A percentile compares a stretch with the other conserved stretches of the same genome.
Conservation (phyloP, 208 protist genomes). For the Crithidia brevicula region DNA sequence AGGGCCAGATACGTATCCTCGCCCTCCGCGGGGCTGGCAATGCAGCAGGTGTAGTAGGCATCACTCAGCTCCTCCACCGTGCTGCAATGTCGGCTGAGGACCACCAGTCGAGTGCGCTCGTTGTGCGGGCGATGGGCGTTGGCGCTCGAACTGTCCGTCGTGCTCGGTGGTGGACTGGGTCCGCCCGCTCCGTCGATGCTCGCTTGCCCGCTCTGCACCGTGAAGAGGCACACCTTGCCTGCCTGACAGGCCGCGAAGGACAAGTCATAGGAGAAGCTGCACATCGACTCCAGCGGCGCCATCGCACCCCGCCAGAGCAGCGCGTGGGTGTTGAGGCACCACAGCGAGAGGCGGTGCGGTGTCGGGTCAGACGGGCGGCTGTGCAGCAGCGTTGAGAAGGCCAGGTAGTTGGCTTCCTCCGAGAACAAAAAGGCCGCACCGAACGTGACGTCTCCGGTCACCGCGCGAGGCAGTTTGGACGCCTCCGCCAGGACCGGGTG, state of each 20-base stretch:
- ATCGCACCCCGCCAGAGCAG: constrained; percentile 81
- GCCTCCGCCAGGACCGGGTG: constrained; percentile 37
- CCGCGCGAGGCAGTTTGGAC: constrained; percentile 52
- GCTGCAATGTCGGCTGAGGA: constrained; percentile 67
- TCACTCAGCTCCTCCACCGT: constrained; percentile 62
- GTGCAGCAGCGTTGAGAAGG: constrained; percentile 69
- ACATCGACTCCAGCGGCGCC: constrained; percentile 56
- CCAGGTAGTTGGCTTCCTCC: constrained; percentile 46
- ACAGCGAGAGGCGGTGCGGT: constrained; percentile 65
- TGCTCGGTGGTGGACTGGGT: no score
- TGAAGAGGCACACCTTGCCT: constrained; percentile 50
- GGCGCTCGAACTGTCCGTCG: neutral
- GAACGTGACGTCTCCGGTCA: constrained; percentile 63
- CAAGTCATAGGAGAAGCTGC: constrained; percentile 39
- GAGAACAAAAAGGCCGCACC: constrained; percentile 65
- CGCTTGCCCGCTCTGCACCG: constrained; percentile 33
- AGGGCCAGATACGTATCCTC: constrained; percentile 57
- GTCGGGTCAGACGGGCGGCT: constrained; percentile 34
- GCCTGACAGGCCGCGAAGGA: constrained; percentile 64
- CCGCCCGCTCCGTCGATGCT: neutral
- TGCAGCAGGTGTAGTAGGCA: constrained; percentile 59
- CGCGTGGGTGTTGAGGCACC: constrained; percentile 36
- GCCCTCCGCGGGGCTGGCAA: constrained; percentile 11
- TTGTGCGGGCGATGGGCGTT: neutral
- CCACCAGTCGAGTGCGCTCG: constrained; percentile 34